phyloP scores from a whole-genome alignment of 352 stramenopile species.

The Phytophthora hibernalis region DNA sequence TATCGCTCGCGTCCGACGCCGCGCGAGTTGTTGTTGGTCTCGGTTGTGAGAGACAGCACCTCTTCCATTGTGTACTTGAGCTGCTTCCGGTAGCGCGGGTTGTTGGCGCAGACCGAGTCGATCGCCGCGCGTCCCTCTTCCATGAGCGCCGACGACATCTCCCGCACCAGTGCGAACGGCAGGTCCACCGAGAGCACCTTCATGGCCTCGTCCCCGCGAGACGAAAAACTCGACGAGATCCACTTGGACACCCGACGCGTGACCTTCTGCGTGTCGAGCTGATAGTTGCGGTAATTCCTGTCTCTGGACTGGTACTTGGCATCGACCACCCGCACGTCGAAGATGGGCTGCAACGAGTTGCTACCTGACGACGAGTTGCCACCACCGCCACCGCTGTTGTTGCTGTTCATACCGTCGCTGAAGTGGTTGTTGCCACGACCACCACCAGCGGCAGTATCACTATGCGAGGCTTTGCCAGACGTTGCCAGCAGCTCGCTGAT shows the following conservation, averaged over 20 bases:
- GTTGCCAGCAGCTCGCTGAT: slow-evolving; percentile 59
- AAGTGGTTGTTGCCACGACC: slow-evolving; percentile 37
- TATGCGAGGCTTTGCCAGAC: slow-evolving; percentile 28
- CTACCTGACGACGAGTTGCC: slow-evolving; percentile 13
- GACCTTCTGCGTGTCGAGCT: slow-evolving; percentile 79
- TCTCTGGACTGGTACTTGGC: slow-evolving; percentile 66
- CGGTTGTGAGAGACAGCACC: slow-evolving; percentile 54
- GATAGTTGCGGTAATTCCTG: slow-evolving; percentile 62
- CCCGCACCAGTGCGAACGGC: slow-evolving; percentile 78
- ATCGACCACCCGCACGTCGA: slow-evolving; percentile 83
- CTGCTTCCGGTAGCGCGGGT: slow-evolving; percentile 84
- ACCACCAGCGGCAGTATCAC: slow-evolving; percentile 23
- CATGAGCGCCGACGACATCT: slow-evolving; percentile 87
- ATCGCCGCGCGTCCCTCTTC: slow-evolving; percentile 62
- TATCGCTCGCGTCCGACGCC: slow-evolving; percentile 74
- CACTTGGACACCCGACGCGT: slow-evolving; percentile 87
- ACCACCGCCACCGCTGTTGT: slow-evolving; percentile 20
- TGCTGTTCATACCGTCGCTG: slow-evolving; percentile 31
- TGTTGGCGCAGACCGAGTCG: slow-evolving; percentile 60
- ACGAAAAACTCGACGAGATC: slow-evolving; percentile 84
- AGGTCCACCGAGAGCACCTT: slow-evolving; percentile 86
- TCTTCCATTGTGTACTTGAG: slow-evolving; percentile 85
- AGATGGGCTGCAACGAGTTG: slow-evolving; percentile 60
- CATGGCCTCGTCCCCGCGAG: slow-evolving; percentile 77
- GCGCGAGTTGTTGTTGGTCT: slow-evolving; percentile 40